Conservation (phyloP, 768 basidiomycete genomes). For the Hygrophorus russula region DNA sequence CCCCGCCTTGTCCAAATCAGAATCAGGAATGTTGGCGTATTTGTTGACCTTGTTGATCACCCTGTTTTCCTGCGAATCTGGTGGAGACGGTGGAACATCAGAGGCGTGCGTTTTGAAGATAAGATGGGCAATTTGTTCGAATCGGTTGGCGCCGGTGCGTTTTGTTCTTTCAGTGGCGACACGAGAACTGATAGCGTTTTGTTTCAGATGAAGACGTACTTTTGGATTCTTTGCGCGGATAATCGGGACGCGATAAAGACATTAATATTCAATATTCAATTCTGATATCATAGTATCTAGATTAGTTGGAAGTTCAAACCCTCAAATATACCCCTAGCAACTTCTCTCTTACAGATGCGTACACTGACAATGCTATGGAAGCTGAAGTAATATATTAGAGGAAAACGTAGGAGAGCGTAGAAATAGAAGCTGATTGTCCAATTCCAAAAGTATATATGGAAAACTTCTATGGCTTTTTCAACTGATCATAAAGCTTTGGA, state of each 20-base stretch:
- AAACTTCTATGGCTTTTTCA: slow-evolving; percentile 17
- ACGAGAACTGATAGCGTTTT: no score
- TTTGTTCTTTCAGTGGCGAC: neutral
- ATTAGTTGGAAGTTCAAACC: no score
- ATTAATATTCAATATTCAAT: no score
- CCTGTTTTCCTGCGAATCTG: slow-evolving; percentile 16
- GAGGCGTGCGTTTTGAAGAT: slow-evolving; percentile 2
- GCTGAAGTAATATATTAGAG: no score
- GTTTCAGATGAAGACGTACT: slow-evolving; percentile 1
- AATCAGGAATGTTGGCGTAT: slow-evolving; percentile 28
- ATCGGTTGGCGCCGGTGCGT: neutral
- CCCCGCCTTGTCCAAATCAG: slow-evolving; percentile 25
- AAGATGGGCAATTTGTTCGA: neutral
- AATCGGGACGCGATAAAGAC: no score
- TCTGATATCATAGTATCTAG: no score
- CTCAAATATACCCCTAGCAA: no score
- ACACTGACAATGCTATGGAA: no score
- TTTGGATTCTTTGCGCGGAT: neutral
- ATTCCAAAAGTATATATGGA: no score
- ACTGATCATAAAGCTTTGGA: slow-evolving; percentile 68
- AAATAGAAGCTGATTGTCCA: no score
- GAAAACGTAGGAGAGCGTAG: no score
- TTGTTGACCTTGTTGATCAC: slow-evolving; percentile 19
- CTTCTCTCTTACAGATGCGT: no score
- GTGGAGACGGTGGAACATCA: slow-evolving; percentile 15